Conservation (phyloP, 352 stramenopile genomes). For the Phytophthora meadii region DNA sequence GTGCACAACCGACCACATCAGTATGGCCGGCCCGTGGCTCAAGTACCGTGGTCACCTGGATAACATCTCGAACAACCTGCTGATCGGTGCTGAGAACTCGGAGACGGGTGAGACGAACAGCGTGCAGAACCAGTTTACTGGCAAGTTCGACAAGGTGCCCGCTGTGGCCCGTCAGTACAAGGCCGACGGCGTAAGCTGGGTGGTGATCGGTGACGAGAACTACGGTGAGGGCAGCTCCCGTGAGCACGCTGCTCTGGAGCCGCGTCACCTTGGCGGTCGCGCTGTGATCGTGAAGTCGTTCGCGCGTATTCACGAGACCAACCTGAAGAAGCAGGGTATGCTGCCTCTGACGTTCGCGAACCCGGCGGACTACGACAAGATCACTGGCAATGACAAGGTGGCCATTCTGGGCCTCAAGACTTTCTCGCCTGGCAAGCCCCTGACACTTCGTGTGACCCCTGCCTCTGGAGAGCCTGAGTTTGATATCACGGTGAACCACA, state of each 20-base stretch:
- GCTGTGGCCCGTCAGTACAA: slow-evolving; percentile 92
- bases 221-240: slow-evolving; percentile 94
- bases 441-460: slow-evolving; percentile 86
- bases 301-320: slow-evolving; percentile 95
- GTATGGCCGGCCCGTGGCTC: slow-evolving; percentile 93
- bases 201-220: slow-evolving; percentile 95
- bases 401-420: slow-evolving; percentile 88
- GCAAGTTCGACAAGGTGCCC: slow-evolving; percentile 90
- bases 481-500: slow-evolving; percentile 94
- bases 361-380: slow-evolving; percentile 93
- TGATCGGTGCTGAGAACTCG: slow-evolving; percentile 94
- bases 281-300: slow-evolving; percentile 95
- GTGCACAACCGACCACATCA: slow-evolving; percentile 96
- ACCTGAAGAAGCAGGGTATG: slow-evolving; percentile 97
- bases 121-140: slow-evolving; percentile 91
- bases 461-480: slow-evolving; percentile 68
- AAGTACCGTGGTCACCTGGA: slow-evolving; percentile 95
- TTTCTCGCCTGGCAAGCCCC: slow-evolving; percentile 88
- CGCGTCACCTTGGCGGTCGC: slow-evolving; percentile 89
- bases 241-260: slow-evolving; percentile 93
- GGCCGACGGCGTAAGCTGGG: slow-evolving; percentile 88
- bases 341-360: slow-evolving; percentile 93
- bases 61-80: slow-evolving; percentile 96
- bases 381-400: slow-evolving; percentile 92
- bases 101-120: slow-evolving; percentile 93